Conservation (phyloP, 2,329 filamentous ascomycete genomes). For the Dichotomopilus funicola region DNA sequence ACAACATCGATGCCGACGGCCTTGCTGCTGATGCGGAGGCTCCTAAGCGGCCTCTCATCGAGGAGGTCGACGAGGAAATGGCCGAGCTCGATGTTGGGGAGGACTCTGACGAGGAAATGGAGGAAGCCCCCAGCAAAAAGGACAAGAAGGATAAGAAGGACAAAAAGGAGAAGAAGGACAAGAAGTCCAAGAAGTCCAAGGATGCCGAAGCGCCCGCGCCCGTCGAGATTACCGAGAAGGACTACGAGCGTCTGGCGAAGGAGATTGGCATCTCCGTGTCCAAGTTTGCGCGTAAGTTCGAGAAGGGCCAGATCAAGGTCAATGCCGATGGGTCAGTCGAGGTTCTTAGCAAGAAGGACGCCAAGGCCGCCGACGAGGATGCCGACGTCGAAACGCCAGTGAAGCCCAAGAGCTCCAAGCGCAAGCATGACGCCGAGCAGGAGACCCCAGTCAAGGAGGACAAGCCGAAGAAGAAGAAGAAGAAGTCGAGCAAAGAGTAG, state of each 20-base stretch:
- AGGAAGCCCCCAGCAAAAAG: conserved; percentile 19
- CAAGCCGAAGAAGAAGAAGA: conserved; percentile 49
- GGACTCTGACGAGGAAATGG: conserved; percentile 21
- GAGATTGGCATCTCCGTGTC: conserved; percentile 63
- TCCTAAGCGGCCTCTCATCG: conserved; percentile 41
- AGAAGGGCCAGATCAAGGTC: conserved; percentile 66
- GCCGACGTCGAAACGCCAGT: conserved; percentile 39
- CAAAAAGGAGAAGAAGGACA: conserved; percentile 38
- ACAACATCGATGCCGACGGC: conserved; percentile 91
- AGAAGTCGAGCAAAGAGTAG: conserved; percentile 28
- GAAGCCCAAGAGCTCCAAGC: conserved; percentile 50
- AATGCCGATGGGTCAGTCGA: conserved; percentile 58
- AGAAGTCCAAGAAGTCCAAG: conserved; percentile 30
- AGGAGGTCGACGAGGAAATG: conserved; percentile 40
- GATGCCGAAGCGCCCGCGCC: conserved; percentile 26
- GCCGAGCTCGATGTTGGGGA: conserved; percentile 9
- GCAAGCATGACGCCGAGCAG: conserved; percentile 64
- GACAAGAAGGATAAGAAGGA: conserved; percentile 21
- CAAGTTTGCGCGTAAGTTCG: conserved; percentile 74
- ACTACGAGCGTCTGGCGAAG: conserved; percentile 55
- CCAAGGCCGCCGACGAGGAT: conserved; percentile 54
- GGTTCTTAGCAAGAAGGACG: conserved; percentile 67
- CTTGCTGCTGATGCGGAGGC: conserved; percentile 59
- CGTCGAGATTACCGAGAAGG: conserved; percentile 46
- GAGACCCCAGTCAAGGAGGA: conserved; percentile 58